Evolutionary conservation across 2,329 filamentous ascomycete species (phyloP).

Genomic region (Cyphellophora attinorum): DNA sequence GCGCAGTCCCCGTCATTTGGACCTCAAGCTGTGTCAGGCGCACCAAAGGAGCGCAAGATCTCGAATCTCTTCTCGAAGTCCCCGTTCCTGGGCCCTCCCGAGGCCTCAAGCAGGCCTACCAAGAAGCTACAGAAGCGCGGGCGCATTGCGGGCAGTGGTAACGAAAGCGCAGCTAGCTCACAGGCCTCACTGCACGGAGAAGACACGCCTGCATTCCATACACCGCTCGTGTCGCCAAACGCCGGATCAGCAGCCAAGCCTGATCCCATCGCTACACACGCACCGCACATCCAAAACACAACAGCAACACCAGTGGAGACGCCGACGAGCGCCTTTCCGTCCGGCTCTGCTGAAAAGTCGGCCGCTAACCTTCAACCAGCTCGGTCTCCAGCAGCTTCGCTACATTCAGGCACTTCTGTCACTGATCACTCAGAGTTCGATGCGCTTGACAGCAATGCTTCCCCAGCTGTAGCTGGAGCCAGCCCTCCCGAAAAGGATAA

Average conservation of each 20-base stretch:
- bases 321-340: conserved; percentile 1
- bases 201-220: conserved; percentile 23
- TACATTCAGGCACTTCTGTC: conserved; percentile 59
- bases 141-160: conserved; percentile 60
- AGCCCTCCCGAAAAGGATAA: conserved; percentile 48
- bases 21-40: conserved; percentile 29
- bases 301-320: conserved; percentile 21
- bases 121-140: conserved; percentile 90
- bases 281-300: conserved; percentile 24
- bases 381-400: conserved; percentile 65
- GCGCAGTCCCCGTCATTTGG: not conserved
- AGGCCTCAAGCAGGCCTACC: conserved; percentile 49
- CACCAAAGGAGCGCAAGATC: conserved; percentile 53
- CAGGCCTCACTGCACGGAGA: conserved; percentile 58
- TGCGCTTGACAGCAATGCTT: conserved; percentile 47
- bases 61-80: conserved; percentile 59
- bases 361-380: conserved; percentile 45
- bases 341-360: not conserved
- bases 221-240: conserved; percentile 22
- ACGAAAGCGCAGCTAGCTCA: conserved; percentile 85
- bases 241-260: conserved; percentile 20
- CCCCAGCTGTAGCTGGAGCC: not conserved
- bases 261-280: conserved; percentile 20
- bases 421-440: conserved; percentile 79
- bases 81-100: conserved; percentile 44